Conservation (phyloP, 2,329 filamentous ascomycete species). For the Aotearoamyces nothofagi region DNA sequence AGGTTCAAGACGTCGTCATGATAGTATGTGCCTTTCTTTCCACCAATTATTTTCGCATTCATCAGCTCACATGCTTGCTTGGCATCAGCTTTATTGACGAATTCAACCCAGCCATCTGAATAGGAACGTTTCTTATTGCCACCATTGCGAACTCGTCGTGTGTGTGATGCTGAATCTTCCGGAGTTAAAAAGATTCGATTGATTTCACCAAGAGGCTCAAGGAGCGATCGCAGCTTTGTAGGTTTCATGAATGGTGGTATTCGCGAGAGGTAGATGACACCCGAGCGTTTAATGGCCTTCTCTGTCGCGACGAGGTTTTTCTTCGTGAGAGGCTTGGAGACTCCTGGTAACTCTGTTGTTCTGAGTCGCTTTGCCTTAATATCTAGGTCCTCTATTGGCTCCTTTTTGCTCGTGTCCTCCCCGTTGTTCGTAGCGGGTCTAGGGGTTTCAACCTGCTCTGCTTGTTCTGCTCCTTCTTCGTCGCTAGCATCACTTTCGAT, state of each 20-base stretch:
- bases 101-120: conserved; percentile 80
- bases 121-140: conserved; percentile 76
- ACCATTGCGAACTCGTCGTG: conserved; percentile 51
- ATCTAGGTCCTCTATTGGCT: conserved; percentile 12
- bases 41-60: conserved; percentile 65
- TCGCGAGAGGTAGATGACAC: conserved; percentile 71
- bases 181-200: conserved; percentile 69
- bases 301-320: conserved; percentile 54
- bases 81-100: conserved; percentile 58
- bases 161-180: conserved; percentile 52
- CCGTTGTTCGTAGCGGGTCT: conserved; percentile 16
- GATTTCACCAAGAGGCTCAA: conserved; percentile 60
- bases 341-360: conserved; percentile 26
- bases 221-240: conserved; percentile 56
- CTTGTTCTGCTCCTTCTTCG: conserved; percentile 17
- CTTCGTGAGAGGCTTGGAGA: conserved; percentile 41
- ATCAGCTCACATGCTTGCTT: conserved; percentile 62
- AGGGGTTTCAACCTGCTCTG: conserved; percentile 12
- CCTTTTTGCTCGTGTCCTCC: conserved; percentile 17
- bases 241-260: conserved; percentile 86
- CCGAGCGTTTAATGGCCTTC: conserved; percentile 54
- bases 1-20: conserved; percentile 80
- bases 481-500: conserved; percentile 28
- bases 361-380: conserved; percentile 14
- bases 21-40: conserved; percentile 73